Base-by-base conservation (phyloP, 306 rosid species). In the Rubus idaeus region DNA sequence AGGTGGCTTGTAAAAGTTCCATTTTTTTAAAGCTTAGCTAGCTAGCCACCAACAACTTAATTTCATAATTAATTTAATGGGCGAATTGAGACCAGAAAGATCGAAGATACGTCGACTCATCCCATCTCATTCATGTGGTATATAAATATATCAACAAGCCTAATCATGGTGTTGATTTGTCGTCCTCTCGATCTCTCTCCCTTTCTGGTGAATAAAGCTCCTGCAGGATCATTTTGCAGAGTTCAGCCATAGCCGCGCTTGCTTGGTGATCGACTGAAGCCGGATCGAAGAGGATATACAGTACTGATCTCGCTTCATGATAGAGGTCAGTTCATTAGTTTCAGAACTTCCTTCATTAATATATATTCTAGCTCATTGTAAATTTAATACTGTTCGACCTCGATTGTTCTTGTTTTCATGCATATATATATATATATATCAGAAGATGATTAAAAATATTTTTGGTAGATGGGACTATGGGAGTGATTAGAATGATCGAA, bases 1-100 rank as follows among this genome's bases (percentile, higher is more conserved):
- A 6, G 73, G 68, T 68, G 67, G 61, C 84, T 81, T 56, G 21
- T 7, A 64, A 71, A 71, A 65, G 64, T 56, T 81, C 55, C 70
- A 55, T 13, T 60, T 53, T 42, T 45, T 18, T 6, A 63, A 13
- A 6, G 42, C 67, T 30, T 5, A 56, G 30, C 10, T 55, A 18
- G 55, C 37, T 56, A 3, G 18, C 41, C 20, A 10, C 68, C 44
- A 62, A 37, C 20, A 68, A 10, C 17, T 69, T 46, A 5, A 23
- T 45, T 23, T 13, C 20, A 13, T 35, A 64, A 12, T 30, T 17
- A 63, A 13, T 30, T 17, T 75, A 20, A 76, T 35, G 51, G 49
- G 39, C 47, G 39, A 30, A 30, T 30, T 30, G 52, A 58, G 67
- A 51, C 50, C 62, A 53, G 65, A 75, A 55, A 46, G 11, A 35